Evolutionary conservation across 805 yeast species (phyloP).

Genomic region (Starmerella vaccinii): DNA sequence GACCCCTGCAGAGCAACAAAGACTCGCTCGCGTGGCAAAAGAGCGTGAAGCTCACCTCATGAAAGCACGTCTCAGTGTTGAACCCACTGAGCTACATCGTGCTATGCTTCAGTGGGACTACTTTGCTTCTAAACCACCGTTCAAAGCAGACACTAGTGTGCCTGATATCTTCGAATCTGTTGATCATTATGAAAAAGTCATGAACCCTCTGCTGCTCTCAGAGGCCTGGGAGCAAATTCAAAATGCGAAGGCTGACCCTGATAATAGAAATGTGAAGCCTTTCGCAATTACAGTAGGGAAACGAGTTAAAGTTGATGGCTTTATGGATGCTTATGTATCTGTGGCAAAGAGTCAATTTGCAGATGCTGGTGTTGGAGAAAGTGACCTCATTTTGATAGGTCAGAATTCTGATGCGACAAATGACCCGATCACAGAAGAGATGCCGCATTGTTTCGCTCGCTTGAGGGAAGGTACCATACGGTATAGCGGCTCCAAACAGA

Average conservation of each 20-base stretch:
- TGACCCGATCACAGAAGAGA: not conserved
- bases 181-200: conserved; percentile 54
- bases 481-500: conserved; percentile 33
- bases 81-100: conserved; percentile 61
- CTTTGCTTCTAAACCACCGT: conserved; percentile 44
- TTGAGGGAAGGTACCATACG: conserved; percentile 41
- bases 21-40: conserved; percentile 24
- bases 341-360: conserved; percentile 43
- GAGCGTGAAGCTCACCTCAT: conserved; percentile 62
- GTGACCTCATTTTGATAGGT: conserved; percentile 61
- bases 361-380: conserved; percentile 53
- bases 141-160: conserved; percentile 37
- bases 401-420: no score
- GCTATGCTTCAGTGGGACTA: conserved; percentile 71
- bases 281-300: conserved; percentile 65
- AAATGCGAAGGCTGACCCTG: conserved; percentile 49
- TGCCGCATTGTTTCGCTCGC: conserved; percentile 62
- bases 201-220: conserved; percentile 70
- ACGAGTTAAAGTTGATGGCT: conserved; percentile 71
- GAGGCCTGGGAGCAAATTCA: conserved; percentile 93
- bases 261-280: conserved; percentile 39
- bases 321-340: conserved; percentile 76
- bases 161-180: conserved; percentile 47
- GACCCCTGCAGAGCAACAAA: not conserved
- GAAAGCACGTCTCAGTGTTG: conserved; percentile 70